Evolutionary conservation across 2,329 filamentous ascomycete genomes (phyloP), one percentile per base, ranked within the genome.

Genomic region (Zarea fungicola): DNA sequence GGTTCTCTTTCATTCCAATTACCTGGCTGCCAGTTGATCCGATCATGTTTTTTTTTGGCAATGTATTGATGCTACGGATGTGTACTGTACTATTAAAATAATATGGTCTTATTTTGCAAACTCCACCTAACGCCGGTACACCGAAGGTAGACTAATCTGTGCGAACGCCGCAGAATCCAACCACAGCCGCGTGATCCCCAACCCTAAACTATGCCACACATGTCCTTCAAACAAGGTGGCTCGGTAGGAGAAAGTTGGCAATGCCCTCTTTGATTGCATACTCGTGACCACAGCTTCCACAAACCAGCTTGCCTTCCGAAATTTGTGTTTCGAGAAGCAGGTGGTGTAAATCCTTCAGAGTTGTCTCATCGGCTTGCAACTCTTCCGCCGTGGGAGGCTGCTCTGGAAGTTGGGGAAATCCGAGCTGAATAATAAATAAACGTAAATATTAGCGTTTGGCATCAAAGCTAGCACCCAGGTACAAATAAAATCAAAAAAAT

Each of bases 261-360:
- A 97, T 96, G 5, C 93, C 93, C 70, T 99, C 92, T 65, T 93
- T 91, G 54, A 99, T 85, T 51, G 83, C 83, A 68, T 97, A 99
- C 73, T 95, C 89, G 65, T 97, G 92, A 41, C 87, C 89, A 64
- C 93, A 99, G 67, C 87, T 87, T 41, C 81, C 90, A 66, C 93
- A 99, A 5, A 91, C 87, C 55, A 99, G 76, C 69, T 88, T 92
- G 3, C 93, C 93, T 69, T 92, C 87, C 31, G 82, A 78, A 52
- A 99, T 87, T 60, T 90, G 86, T 52, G 93, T 99, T 76, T 97
- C 88, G 57, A 96, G 75, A 31, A 97, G 73, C 48, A 96, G 67
- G 19, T 80, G 78, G 66, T 97, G 91, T 61, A 96, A 69, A 58
- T 95, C 89, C 59, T 77, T 80, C 52, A 92, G 70, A 56, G 83